phyloP scores from a whole-genome alignment of 306 rosid genomes.

The Hippophae tibetana region DNA sequence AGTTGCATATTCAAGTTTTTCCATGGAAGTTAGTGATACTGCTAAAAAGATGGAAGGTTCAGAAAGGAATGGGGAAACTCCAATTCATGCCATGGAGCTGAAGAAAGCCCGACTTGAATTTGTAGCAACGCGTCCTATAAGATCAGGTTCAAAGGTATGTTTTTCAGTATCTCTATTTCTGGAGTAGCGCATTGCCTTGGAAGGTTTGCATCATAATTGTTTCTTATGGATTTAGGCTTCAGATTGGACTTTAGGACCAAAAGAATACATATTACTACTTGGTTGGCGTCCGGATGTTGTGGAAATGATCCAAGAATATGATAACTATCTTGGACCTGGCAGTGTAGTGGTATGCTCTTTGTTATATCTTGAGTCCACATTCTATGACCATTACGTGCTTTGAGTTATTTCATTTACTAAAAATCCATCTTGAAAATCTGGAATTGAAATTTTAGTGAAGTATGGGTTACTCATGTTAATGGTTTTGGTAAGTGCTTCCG shows the following conservation, averaged over 20 bases:
- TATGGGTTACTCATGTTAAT: no score
- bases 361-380: slow-evolving; percentile 4
- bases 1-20: slow-evolving; percentile 19
- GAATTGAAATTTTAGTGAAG: no score
- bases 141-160: slow-evolving; percentile 68
- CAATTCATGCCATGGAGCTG: slow-evolving; percentile 26
- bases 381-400: not conserved
- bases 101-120: slow-evolving; percentile 43
- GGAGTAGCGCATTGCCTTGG: not conserved
- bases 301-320: slow-evolving; percentile 90
- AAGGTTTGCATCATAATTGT: slow-evolving; percentile 1
- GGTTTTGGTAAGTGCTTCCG: no score
- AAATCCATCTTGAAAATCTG: not conserved
- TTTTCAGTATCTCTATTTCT: slow-evolving; percentile 5
- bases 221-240: slow-evolving; percentile 45
- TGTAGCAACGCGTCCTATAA: slow-evolving; percentile 52
- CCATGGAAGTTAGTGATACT: slow-evolving; percentile 29
- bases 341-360: slow-evolving; percentile 65
- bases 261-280: slow-evolving; percentile 73
- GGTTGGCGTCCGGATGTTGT: slow-evolving; percentile 83
- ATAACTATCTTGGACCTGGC: slow-evolving; percentile 95
- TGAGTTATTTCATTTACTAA: not conserved
- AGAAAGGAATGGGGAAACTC: slow-evolving; percentile 32
- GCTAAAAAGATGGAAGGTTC: slow-evolving; percentile 27
- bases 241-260: slow-evolving; percentile 63